Base-by-base conservation (phyloP, 345 rosid genomes). In the Clausena lansium region DNA sequence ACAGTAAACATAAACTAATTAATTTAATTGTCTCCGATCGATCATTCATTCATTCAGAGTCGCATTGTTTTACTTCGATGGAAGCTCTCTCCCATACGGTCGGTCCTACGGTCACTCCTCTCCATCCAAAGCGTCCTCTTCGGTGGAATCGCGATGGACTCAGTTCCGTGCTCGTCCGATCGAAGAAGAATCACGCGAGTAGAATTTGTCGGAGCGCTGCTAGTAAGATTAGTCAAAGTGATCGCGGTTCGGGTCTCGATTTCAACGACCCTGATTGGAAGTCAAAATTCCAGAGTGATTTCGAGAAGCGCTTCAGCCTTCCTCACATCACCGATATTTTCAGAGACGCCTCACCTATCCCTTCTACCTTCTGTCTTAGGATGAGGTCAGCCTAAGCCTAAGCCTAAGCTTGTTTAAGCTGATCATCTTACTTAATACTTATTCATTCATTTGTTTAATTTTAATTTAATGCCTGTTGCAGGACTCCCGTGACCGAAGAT, bases 231-330 rank as follows among this genome's bases (percentile, higher is more conserved):
- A 55, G 50, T 36, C 79, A 80, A 5, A n/a, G 61, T 35, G 70
- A 61, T 10, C 76, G 64, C 25, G 27, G 32, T 59, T 61, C 81
- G 13, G 82, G 10, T 13, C 77, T 91, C 72, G 96, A 97, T 81
- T 95, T 89, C 78, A 85, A 45, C 28, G 97, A 97, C 83, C 97
- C 94, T 9, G 81, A 89, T 28, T 94, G 98, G 97, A 94, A 91
- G 75, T 64, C 76, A 14, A 88, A 90, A 83, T 93, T 85, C 76
- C 92, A 91, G 87, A 77, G 11, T 67, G 93, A 93, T 75, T 93
- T 97, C 78, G 93, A 90, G 85, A 30, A 75, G 20, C 87, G 98
- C 52, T 97, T 97, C 81, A 85, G 71, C 41, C 88, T 97, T 41
- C 97, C 98, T 77, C 99, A 91, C 74, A 55, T 97, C 76, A 91